Conservation (phyloP, 83 land plant species). For the Larix sibirica region DNA sequence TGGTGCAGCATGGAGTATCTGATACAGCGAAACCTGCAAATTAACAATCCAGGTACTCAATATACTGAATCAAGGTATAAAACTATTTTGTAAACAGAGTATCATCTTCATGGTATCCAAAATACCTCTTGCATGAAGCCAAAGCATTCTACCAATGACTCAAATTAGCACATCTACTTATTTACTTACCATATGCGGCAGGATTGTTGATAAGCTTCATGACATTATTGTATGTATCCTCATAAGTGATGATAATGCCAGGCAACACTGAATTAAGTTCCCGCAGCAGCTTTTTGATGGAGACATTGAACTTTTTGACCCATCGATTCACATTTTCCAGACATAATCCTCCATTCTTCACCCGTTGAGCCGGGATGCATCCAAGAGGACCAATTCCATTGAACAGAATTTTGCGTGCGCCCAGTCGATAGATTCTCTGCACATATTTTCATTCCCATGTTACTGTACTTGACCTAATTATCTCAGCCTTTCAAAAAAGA, state of each 20-base stretch:
- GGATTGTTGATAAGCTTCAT: constrained; percentile 42
- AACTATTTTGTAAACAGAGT: not conserved
- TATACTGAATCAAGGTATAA: not conserved
- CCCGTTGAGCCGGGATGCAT: constrained; percentile 64
- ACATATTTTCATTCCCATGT: no score
- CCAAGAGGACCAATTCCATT: constrained; percentile 55
- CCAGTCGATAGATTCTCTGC: constrained; percentile 41
- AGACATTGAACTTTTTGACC: constrained; percentile 36
- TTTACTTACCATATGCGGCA: constrained; percentile 31
- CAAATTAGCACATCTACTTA: not conserved
- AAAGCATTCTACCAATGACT: no score
- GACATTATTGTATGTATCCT: constrained; percentile 41
- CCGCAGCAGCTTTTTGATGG: not conserved
- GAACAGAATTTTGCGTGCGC: constrained; percentile 46
- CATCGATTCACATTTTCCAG: constrained; percentile 35
- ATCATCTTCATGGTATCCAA: not conserved
- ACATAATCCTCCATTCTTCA: constrained; percentile 41
- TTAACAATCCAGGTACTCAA: not conserved
- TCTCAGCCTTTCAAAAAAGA: not conserved
- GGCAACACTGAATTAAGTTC: constrained; percentile 27
- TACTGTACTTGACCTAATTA: not conserved
- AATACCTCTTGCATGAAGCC: no score
- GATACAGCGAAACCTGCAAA: constrained; percentile 46
- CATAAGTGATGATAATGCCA: constrained; percentile 20
- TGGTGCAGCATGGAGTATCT: constrained; percentile 50